Percentiles rank a stretch among this genome's conserved stretches.
phyloP scores from a whole-genome alignment of 257 asterid species.

The Thymus mandschuricus region DNA sequence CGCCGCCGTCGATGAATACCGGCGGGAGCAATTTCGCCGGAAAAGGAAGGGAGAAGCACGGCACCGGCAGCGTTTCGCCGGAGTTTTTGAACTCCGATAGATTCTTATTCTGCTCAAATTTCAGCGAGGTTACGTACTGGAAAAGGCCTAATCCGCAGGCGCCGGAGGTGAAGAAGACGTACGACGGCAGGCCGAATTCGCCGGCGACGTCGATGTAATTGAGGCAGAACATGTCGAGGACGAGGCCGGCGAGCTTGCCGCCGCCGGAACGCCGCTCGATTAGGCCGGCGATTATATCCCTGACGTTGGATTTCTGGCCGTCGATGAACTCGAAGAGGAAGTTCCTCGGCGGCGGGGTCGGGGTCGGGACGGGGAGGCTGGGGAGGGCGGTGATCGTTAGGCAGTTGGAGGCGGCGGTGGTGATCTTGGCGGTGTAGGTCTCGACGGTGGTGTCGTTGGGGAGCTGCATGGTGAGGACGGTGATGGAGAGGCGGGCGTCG shows the following conservation, averaged over 20 bases:
- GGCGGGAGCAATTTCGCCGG: constrained; percentile 45
- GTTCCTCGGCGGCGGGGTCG: not conserved
- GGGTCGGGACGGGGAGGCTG: not conserved
- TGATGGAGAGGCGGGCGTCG: constrained; percentile 49
- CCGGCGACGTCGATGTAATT: constrained; percentile 51
- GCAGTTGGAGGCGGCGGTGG: constrained; percentile 23
- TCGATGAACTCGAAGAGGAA: constrained; percentile 29
- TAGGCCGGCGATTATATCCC: constrained; percentile 38
- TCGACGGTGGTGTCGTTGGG: constrained; percentile 34
- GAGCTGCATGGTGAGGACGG: constrained; percentile 44
- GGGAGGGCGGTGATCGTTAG: constrained; percentile 39
- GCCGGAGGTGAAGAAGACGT: constrained; percentile 55
- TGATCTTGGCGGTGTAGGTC: constrained; percentile 21
- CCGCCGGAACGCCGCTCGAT: not conserved
- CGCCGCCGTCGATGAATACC: constrained; percentile 1
- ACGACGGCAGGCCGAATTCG: constrained; percentile 49
- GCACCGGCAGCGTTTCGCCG: constrained; percentile 25
- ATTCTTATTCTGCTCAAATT: constrained; percentile 32
- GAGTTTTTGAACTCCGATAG: constrained; percentile 33
- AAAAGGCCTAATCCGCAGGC: constrained; percentile 44
- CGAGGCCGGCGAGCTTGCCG: constrained; percentile 40
- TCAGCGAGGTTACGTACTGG: constrained; percentile 18
- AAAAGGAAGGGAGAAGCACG: constrained; percentile 35
- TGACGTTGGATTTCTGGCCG: constrained; percentile 34
- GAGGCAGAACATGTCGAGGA: constrained; percentile 66